Percentiles rank a stretch among this genome's conserved stretches.
These are phyloP conservation scores for Inonotus obliquus DNA, from an alignment of 1,284 basidiomycete genomes.

Conservation along the genomic window DNA sequence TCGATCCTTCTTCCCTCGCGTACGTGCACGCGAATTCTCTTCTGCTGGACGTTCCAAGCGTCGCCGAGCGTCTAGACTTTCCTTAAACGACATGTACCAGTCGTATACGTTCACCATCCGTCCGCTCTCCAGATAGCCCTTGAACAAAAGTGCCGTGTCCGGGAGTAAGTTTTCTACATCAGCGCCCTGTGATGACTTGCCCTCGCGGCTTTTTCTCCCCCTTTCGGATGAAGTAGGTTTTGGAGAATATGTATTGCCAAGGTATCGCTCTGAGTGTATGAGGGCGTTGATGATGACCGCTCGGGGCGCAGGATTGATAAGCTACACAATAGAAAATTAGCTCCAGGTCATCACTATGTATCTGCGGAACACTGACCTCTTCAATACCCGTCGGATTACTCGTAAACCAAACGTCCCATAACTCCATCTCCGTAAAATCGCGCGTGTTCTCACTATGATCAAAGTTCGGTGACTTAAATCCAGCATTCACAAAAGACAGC, in stretches of 20 bases:
- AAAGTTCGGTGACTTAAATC: neutral
- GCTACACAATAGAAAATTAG: slow-evolving; percentile 30
- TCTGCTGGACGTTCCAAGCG: neutral
- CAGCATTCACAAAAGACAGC: slow-evolving; percentile 16
- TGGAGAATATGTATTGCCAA: slow-evolving; percentile 21
- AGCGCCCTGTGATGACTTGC: slow-evolving; percentile 22
- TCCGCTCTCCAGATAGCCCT: slow-evolving; percentile 68
- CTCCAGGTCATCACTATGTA: neutral
- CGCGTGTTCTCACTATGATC: slow-evolving; percentile 36
- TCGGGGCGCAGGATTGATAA: slow-evolving; percentile 65
- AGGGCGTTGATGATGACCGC: slow-evolving; percentile 56
- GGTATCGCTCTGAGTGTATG: slow-evolving; percentile 51
- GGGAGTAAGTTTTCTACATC: slow-evolving; percentile 41
- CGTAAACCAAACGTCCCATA: slow-evolving; percentile 74
- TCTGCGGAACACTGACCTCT: slow-evolving; percentile 40
- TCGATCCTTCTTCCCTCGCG: slow-evolving; percentile 15
- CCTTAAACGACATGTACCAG: slow-evolving; percentile 71
- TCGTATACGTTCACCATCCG: slow-evolving; percentile 78
- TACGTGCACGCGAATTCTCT: slow-evolving; percentile 17
- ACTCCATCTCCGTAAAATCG: slow-evolving; percentile 42
- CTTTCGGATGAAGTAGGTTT: neutral
- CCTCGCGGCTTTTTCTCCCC: neutral
- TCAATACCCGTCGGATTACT: slow-evolving; percentile 56
- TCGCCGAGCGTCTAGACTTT: slow-evolving; percentile 51
- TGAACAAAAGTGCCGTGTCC: slow-evolving; percentile 71